phyloP scores from a whole-genome alignment of 768 basidiomycete species.

The Multifurca ochricompacta region DNA sequence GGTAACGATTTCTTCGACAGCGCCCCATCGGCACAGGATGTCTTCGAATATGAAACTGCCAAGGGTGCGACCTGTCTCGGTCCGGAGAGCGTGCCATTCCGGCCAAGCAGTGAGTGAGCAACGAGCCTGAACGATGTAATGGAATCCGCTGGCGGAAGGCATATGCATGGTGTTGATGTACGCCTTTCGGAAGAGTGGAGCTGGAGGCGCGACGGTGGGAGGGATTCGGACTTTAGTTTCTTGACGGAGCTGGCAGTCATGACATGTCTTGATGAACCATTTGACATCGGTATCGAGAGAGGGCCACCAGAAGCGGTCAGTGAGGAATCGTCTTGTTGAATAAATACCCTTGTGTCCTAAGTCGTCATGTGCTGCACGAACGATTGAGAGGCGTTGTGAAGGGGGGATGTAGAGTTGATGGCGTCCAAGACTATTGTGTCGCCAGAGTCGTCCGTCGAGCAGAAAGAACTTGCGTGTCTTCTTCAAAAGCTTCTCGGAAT shows the following conservation, averaged over 20 bases:
- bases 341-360: no score
- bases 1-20: no score
- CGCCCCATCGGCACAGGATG: not conserved
- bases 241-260: not conserved
- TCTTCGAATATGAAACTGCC: not conserved
- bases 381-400: not conserved
- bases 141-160: not conserved
- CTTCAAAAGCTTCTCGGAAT: no score
- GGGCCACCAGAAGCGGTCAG: no score
- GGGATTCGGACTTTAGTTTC: not conserved
- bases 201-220: not conserved
- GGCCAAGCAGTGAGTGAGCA: not conserved
- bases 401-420: not conserved
- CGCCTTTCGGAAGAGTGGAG: not conserved
- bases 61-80: not conserved
- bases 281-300: no score
- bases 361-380: no score
- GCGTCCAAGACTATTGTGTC: no score
- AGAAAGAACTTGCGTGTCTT: no score
- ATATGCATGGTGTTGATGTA: no score
- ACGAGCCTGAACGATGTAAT: not conserved
- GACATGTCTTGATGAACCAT: no score
- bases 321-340: no score
- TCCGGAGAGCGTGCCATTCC: not conserved
- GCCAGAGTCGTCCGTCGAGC: no score